Conservation (phyloP, 208 protist genomes). For the Leishmania tropica region DNA sequence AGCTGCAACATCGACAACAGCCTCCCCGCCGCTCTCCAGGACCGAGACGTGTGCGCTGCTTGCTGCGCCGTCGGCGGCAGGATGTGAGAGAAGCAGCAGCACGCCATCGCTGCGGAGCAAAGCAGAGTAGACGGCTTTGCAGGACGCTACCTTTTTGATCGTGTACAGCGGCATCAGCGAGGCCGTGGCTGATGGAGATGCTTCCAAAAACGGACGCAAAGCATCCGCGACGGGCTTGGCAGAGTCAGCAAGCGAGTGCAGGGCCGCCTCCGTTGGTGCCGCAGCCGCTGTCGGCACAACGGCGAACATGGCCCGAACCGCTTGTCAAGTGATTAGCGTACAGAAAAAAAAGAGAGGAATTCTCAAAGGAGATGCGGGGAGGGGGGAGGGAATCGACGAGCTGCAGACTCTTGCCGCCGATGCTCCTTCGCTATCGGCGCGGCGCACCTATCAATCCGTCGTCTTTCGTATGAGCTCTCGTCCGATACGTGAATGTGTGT, state of each 20-base stretch:
- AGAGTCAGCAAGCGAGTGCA: slow-evolving; percentile 17
- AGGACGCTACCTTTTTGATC: slow-evolving; percentile 27
- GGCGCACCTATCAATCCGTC: not conserved
- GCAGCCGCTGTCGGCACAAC: slow-evolving; percentile 24
- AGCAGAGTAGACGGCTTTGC: slow-evolving; percentile 24
- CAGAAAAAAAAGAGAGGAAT: not conserved
- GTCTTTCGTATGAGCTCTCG: not conserved
- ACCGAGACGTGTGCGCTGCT: slow-evolving; percentile 31
- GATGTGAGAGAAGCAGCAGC: slow-evolving; percentile 20
- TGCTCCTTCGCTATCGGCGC: not conserved
- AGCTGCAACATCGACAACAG: slow-evolving; percentile 73
- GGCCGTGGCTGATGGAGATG: not conserved
- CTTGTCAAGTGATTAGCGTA: not conserved
- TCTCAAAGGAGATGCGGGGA: not conserved
- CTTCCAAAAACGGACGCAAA: slow-evolving; percentile 13
- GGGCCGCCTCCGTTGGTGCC: slow-evolving; percentile 1
- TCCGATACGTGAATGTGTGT: not conserved
- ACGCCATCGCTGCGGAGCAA: slow-evolving; percentile 29
- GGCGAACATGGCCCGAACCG: slow-evolving; percentile 13
- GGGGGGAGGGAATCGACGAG: too few species aligned
- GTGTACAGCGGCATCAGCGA: not conserved
- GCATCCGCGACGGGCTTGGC: slow-evolving; percentile 26
- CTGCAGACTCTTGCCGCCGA: not conserved
- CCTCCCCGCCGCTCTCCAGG: slow-evolving; percentile 36
- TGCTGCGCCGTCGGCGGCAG: not conserved